Percentiles rank a stretch among this genome's conserved stretches.
These are phyloP conservation scores for Tolypocladium nubicola DNA, from an alignment of 2,329 filamentous ascomycete genomes.

Conservation along the genomic window DNA sequence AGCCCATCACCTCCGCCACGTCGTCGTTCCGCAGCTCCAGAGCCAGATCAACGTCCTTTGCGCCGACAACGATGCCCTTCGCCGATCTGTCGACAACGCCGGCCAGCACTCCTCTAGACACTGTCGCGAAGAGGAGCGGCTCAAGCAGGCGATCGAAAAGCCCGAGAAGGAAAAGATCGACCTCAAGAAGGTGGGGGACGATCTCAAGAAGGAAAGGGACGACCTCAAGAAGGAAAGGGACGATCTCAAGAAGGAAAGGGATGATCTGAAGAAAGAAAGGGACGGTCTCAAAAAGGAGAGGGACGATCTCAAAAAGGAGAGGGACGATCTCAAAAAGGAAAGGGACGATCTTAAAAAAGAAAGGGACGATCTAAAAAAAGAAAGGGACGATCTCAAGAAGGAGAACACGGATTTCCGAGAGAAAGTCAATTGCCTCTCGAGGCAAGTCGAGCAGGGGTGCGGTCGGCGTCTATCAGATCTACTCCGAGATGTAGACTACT, in stretches of 20 bases:
- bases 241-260: too few species aligned
- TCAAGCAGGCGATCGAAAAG: conserved; percentile 21
- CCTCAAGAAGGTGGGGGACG: too few species aligned
- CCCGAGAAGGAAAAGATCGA: conserved; percentile 19
- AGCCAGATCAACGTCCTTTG: conserved; percentile 23
- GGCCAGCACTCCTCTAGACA: conserved; percentile 19
- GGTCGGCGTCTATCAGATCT: conserved; percentile 22
- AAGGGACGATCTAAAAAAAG: conserved; percentile 17
- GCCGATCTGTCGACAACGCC: conserved; percentile 22
- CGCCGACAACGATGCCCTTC: conserved; percentile 28
- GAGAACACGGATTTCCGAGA: conserved; percentile 25
- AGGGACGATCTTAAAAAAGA: conserved; percentile 20
- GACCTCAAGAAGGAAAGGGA: too few species aligned
- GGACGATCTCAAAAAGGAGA: too few species aligned
- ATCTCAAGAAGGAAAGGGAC: too few species aligned
- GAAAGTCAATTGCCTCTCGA: conserved; percentile 22
- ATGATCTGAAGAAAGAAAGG: too few species aligned
- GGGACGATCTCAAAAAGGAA: conserved; percentile 20
- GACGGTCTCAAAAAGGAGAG: too few species aligned
- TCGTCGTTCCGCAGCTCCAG: conserved; percentile 24
- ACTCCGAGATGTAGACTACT: conserved; percentile 20
- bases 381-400: conserved; percentile 18
- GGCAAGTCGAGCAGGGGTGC: conserved; percentile 19
- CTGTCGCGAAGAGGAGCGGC: conserved; percentile 19
- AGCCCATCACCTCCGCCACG: conserved; percentile 18